phyloP scores from a whole-genome alignment of 2,329 filamentous ascomycete species.

The Colletotrichum somersetense region DNA sequence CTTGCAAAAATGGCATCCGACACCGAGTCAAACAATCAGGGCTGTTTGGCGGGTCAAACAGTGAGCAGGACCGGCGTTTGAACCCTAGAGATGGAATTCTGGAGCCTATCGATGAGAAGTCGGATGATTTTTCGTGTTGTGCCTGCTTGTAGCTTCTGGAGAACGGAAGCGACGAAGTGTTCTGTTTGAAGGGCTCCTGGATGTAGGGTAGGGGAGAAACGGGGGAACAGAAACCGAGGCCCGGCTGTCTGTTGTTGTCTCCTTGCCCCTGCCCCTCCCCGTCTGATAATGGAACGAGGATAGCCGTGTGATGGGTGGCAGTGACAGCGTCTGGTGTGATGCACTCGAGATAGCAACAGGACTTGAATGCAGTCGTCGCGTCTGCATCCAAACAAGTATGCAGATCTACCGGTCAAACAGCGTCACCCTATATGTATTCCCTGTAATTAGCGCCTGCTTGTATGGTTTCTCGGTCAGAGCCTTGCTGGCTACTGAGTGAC shows the following conservation, averaged over 20 bases:
- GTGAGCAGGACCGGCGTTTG: slow-evolving; percentile 19
- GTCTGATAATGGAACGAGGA: background rate
- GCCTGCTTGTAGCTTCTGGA: slow-evolving; percentile 15
- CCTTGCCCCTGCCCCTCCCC: background rate
- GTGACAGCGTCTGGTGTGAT: background rate
- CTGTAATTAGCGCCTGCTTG: background rate
- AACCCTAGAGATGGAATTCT: slow-evolving; percentile 6
- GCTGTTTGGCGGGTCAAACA: slow-evolving; percentile 23
- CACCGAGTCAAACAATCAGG: slow-evolving; percentile 30
- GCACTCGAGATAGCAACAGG: background rate
- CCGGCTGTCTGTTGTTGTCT: slow-evolving; percentile 1
- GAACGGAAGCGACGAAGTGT: background rate
- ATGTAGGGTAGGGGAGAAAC: background rate
- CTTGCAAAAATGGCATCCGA: background rate
- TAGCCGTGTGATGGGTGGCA: background rate
- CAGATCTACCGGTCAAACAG: background rate
- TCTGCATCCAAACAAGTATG: background rate
- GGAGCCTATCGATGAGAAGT: background rate
- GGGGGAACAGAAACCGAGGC: background rate
- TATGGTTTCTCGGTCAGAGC: background rate
- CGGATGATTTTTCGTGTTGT: slow-evolving; percentile 9
- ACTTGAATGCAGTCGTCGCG: background rate
- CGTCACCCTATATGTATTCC: background rate
- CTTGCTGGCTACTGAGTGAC: background rate
- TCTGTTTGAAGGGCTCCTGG: background rate